Conservation (phyloP, 169 alveolate genomes). For the Amoebophrya sp. region DNA sequence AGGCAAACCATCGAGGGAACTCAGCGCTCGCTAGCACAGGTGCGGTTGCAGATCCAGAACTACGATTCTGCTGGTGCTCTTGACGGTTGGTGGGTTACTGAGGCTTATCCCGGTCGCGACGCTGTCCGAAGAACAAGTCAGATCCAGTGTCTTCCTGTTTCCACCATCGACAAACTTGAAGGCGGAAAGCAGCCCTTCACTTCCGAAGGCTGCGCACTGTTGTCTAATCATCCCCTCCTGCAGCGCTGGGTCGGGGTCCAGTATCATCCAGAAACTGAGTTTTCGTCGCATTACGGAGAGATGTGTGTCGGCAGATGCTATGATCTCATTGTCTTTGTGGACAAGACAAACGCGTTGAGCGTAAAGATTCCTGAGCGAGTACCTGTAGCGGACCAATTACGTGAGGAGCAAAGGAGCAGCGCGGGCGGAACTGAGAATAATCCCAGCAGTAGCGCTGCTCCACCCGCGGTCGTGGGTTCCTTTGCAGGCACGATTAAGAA, state of each 20-base stretch:
- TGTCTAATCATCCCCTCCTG: conserved; percentile 39
- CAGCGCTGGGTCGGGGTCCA: conserved; percentile 47
- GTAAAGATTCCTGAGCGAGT: conserved; percentile 18
- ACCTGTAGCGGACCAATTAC: conserved; percentile 23
- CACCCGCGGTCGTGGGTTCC: no score
- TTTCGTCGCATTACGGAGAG: conserved; percentile 43
- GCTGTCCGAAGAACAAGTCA: background rate
- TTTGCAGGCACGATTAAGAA: no score
- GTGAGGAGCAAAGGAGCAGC: background rate
- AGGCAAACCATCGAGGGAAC: background rate
- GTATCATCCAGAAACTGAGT: conserved; percentile 38
- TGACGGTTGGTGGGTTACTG: background rate
- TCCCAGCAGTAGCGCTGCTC: background rate
- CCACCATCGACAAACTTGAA: conserved; percentile 34
- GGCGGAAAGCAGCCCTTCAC: background rate
- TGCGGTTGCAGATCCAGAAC: background rate
- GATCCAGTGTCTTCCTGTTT: background rate
- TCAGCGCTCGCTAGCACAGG: background rate
- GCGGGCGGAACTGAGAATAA: background rate
- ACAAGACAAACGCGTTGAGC: conserved; percentile 36
- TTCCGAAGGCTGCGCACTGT: background rate
- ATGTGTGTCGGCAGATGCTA: conserved; percentile 40
- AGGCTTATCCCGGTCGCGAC: background rate
- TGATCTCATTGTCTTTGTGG: conserved; percentile 37
- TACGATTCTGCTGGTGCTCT: background rate